Conservation (phyloP, 768 basidiomycete species). For the Mrakia frigida region DNA sequence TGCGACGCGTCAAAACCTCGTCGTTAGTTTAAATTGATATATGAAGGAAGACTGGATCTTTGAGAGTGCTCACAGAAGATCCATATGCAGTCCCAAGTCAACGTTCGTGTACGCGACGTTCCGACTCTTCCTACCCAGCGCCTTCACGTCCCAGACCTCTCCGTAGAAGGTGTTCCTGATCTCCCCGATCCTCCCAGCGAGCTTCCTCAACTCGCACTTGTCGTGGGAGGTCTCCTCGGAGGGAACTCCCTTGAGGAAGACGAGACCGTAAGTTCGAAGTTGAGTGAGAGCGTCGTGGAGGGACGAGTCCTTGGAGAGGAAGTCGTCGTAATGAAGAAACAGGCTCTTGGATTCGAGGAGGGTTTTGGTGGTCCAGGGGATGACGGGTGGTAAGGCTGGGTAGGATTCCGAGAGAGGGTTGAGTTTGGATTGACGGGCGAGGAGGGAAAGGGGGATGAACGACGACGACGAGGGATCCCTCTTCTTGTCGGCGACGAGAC, state of each 20-base stretch:
- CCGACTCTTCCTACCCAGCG: slow-evolving; percentile 57
- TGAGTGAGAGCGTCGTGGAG: slow-evolving; percentile 62
- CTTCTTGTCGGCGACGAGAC: background rate
- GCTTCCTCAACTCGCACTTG: slow-evolving; percentile 60
- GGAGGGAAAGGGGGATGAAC: background rate
- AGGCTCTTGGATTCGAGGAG: slow-evolving; percentile 46
- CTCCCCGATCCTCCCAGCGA: slow-evolving; percentile 67
- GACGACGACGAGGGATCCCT: background rate
- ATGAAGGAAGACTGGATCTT: background rate
- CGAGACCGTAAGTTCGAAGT: slow-evolving; percentile 63
- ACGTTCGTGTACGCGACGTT: slow-evolving; percentile 96
- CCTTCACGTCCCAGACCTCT: slow-evolving; percentile 78
- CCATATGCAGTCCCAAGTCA: slow-evolving; percentile 83
- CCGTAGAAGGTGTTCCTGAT: slow-evolving; percentile 88
- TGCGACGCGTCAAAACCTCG: slow-evolving; percentile 40
- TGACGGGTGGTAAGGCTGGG: background rate
- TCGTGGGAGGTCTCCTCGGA: slow-evolving; percentile 56
- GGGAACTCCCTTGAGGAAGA: slow-evolving; percentile 69
- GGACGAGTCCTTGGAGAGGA: slow-evolving; percentile 48
- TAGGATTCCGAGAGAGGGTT: background rate
- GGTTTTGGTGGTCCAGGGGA: background rate
- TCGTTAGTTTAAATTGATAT: background rate
- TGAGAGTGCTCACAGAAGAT: slow-evolving; percentile 63
- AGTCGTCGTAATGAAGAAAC: slow-evolving; percentile 55
- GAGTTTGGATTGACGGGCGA: background rate